Base-by-base conservation (phyloP, 495 filamentous ascomycete species). In the Venustampulla echinocandica region DNA sequence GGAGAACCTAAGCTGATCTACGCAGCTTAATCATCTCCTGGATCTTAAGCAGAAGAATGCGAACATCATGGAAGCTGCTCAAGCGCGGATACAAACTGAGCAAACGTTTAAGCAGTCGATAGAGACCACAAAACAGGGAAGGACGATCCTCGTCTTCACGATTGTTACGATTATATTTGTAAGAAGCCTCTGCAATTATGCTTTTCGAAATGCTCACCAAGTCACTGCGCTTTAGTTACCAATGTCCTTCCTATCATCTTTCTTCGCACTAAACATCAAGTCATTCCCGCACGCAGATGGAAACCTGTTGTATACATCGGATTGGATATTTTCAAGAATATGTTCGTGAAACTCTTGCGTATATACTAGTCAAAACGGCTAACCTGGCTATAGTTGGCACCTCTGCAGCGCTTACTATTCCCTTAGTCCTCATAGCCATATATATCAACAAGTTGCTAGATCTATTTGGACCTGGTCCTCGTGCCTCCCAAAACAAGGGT, bases 81-180 rank as follows among this genome's bases (percentile, higher is more conserved):
- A 7, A 7, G 27, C 27, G 1, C 50, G 56, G 6, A 52, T 46
- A 27, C 46, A 53, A 0, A 42, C 43, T 15, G 43, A 57, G 40
- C 44, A 52, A 14, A 30, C 27, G n/a, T 30, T n/a, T 7, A 7
- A n/a, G n/a, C 27, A 30, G n/a, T 41, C 49, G 13, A 19, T 47
- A 7, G 13, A 17, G 3, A 33, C 49, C 1, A 19, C 49, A 21
- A 19, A 20, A 3, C 43, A 63, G 18, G 53, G 57, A n/a, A 54
- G 52, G 17, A 50, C 55, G 1, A 50, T 65, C 17, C 30, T 67
- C 1, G 35, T 60, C 9, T 63, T 68, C 38, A 65, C 64, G 1
- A 46, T 64, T 2, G 51, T 64, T 15, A 67, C 64, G 1, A 56
- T 67, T 23, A 42, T 67, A 4, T 68, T 68, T 34, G 35, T 65